These are phyloP conservation scores for Diaporthe batatas DNA, from an alignment of 2,329 filamentous ascomycete genomes.

Conservation along the genomic window DNA sequence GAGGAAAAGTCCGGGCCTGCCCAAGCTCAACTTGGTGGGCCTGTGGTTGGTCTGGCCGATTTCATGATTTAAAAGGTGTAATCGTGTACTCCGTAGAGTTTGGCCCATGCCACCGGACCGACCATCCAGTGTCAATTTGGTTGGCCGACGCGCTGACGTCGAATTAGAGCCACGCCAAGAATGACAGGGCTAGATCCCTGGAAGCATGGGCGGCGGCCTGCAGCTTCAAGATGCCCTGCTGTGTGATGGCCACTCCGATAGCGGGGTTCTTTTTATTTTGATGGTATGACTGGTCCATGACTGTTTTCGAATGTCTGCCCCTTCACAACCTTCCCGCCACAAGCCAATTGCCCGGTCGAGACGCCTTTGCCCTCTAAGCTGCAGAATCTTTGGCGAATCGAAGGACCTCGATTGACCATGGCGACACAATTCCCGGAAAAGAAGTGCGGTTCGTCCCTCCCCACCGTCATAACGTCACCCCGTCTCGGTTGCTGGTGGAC, in stretches of 20 bases:
- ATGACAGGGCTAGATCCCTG: conserved; percentile 14
- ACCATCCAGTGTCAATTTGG: neutral
- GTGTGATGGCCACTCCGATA: conserved; percentile 19
- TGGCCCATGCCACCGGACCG: too few relatives aligned
- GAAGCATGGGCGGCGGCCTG: neutral
- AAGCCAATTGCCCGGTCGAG: neutral
- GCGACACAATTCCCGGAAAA: conserved; percentile 64
- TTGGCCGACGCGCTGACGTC: neutral
- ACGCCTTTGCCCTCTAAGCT: neutral
- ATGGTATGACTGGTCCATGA: conserved; percentile 13
- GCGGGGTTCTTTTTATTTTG: conserved; percentile 38
- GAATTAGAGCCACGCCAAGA: conserved; percentile 8
- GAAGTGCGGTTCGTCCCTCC: conserved; percentile 66
- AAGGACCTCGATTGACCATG: conserved; percentile 29
- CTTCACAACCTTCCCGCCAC: neutral
- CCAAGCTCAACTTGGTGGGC: too few relatives aligned
- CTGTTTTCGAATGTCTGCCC: neutral
- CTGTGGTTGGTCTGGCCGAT: too few relatives aligned
- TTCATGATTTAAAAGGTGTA: too few relatives aligned
- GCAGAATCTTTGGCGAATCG: too few relatives aligned
- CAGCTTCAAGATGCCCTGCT: neutral
- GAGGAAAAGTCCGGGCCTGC: too few relatives aligned
- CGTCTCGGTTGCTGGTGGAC: neutral
- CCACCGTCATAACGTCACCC: conserved; percentile 35
- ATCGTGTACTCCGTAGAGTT: too few relatives aligned